Percentiles rank a stretch among this genome's conserved stretches.
phyloP scores from a whole-genome alignment of 1,284 basidiomycete species.

The Ustilago hordei region DNA sequence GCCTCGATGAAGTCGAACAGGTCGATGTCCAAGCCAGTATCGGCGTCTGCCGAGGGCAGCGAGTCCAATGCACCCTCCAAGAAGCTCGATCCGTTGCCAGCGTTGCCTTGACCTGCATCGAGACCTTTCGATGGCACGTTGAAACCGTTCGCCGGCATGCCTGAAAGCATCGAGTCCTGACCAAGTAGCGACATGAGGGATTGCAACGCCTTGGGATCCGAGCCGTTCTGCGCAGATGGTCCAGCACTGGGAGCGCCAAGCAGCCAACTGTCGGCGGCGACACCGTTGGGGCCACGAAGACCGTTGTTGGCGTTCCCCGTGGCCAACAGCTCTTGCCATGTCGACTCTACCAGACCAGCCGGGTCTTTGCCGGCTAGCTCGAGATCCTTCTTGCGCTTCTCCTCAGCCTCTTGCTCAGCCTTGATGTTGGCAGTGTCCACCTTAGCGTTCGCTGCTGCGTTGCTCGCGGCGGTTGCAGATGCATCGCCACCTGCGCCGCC shows the following conservation, averaged over 20 bases:
- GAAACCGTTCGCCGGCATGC: constrained; percentile 27
- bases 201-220: constrained; percentile 45
- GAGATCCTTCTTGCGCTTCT: constrained; percentile 42
- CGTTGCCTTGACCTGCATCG: constrained; percentile 14
- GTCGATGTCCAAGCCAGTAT: constrained; percentile 50
- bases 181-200: constrained; percentile 52
- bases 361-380: constrained; percentile 51
- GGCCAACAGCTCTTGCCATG: constrained; percentile 56
- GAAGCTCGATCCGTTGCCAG: constrained; percentile 28
- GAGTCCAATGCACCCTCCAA: constrained; percentile 35
- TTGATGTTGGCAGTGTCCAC: constrained; percentile 39
- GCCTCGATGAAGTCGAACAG: constrained; percentile 61
- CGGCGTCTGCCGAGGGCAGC: constrained; percentile 49
- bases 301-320: constrained; percentile 30
- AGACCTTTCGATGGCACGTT: constrained; percentile 21
- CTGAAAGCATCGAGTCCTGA: constrained; percentile 47
- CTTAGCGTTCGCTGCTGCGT: constrained; percentile 33
- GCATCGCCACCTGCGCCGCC: constrained; percentile 23
- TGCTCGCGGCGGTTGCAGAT: constrained; percentile 20
- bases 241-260: constrained; percentile 38
- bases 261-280: constrained; percentile 20
- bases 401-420: constrained; percentile 48
- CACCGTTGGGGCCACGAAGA: constrained; percentile 15
- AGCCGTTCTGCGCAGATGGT: constrained; percentile 23
- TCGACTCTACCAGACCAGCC: constrained; percentile 49